phyloP scores from a whole-genome alignment of 768 basidiomycete genomes.

The Termitomyces sp. region DNA sequence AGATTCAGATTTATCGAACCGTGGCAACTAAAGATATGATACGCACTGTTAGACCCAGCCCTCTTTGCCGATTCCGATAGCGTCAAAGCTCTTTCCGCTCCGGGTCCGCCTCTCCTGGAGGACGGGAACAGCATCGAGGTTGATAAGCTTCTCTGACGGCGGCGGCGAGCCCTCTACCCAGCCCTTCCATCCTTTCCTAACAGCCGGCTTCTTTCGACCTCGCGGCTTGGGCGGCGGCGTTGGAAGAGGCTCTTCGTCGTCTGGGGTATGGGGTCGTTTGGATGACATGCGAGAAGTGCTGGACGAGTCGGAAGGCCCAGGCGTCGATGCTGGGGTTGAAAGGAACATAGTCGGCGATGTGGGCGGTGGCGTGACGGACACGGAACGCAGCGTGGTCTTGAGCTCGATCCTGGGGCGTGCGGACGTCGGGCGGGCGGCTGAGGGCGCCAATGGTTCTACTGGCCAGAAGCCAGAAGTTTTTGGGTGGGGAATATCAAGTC shows the following conservation, averaged over 20 bases:
- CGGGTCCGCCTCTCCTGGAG: constrained; percentile 76
- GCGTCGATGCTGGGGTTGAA: constrained; percentile 70
- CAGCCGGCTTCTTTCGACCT: constrained; percentile 63
- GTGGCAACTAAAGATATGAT: constrained; percentile 34
- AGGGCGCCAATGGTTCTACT: constrained; percentile 15
- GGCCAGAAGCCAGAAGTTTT: constrained; percentile 51
- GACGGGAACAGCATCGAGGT: constrained; percentile 69
- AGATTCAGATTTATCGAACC: constrained; percentile 49
- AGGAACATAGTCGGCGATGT: constrained; percentile 41
- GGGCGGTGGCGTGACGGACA: constrained; percentile 76
- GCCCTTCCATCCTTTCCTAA: constrained; percentile 86
- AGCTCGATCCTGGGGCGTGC: constrained; percentile 73
- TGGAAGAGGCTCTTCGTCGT: constrained; percentile 49
- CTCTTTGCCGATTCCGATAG: constrained; percentile 74
- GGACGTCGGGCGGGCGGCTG: background rate
- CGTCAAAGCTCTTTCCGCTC: constrained; percentile 84
- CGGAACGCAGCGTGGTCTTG: constrained; percentile 63
- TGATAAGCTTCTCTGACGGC: constrained; percentile 79
- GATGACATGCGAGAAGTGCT: constrained; percentile 76
- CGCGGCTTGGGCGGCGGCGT: constrained; percentile 27
- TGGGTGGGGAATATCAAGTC: constrained; percentile 25
- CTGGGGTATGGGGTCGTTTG: constrained; percentile 75
- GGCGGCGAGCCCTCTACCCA: constrained; percentile 87
- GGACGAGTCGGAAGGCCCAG: constrained; percentile 73
- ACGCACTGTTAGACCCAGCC: constrained; percentile 70